Conservation (phyloP, 768 basidiomycete species). For the Phylloporus rhodoxanthus region DNA sequence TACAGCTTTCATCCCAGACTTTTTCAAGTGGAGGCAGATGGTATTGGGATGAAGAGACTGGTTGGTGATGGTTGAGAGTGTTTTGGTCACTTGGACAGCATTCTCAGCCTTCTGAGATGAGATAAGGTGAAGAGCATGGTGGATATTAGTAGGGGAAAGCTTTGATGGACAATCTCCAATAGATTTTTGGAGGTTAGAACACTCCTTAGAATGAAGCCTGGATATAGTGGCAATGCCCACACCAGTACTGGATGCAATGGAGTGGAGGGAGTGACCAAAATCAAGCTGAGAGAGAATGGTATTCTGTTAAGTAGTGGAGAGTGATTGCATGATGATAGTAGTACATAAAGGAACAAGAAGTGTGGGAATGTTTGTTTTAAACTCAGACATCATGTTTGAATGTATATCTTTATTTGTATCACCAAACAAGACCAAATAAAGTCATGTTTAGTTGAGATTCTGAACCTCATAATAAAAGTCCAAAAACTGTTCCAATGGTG, state of each 20-base stretch:
- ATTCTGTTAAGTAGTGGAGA: not conserved
- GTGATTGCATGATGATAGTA: not conserved
- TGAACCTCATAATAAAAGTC: no score
- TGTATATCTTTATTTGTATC: not conserved
- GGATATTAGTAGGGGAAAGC: not conserved
- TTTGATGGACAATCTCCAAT: no score
- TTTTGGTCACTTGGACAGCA: no score
- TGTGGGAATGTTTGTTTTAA: not conserved
- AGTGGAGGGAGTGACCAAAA: no score
- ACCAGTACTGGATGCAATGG: no score
- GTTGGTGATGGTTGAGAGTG: no score
- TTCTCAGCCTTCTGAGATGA: not conserved
- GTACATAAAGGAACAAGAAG: not conserved
- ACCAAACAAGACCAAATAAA: not conserved
- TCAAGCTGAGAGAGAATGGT: not conserved
- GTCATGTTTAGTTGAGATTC: not conserved
- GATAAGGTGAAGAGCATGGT: not conserved
- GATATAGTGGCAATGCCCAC: no score
- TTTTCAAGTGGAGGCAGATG: not conserved
- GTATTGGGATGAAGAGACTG: not conserved
- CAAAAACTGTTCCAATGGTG: no score
- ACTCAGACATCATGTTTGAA: not conserved
- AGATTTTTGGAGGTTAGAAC: no score
- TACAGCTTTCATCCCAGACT: no score
- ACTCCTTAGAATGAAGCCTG: no score